Base-by-base conservation (phyloP, 805 yeast genomes). In the Barnettozyma sucrosica region DNA sequence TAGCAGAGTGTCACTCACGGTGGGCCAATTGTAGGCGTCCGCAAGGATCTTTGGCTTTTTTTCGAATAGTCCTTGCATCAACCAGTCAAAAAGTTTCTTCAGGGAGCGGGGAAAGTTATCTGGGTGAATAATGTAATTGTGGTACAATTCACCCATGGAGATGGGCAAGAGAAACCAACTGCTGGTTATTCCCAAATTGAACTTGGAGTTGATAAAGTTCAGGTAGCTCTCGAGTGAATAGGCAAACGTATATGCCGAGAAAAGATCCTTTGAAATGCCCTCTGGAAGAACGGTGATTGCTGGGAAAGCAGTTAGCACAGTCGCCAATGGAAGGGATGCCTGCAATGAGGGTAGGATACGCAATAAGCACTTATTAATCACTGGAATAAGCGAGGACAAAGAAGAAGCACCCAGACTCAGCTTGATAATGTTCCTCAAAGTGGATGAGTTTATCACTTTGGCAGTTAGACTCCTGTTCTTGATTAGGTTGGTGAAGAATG, bases 141-240 rank as follows among this genome's bases (percentile, higher is more conserved):
- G 51, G 16, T 52, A 47, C 1, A 57, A 26, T 43, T 56, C 57
- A 42, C 52, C 45, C 6, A 49, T 36, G 3, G 52, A 50, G 0
- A 57, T 6, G 9, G 63, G 59, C 10, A 48, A 11, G 8, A 57
- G 42, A 5, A 50, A 42, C 58, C 57, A 54, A 11, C 51, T 48
- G 2, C 45, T 42, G 2, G 32, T 10, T 18, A 44, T n/a, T 9
- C 42, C 20, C 18, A 26, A 6, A 0, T 43, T 46, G 2, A 30
- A 30, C 2, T 16, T 24, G 19, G 36, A 16, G 7, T 44, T 19
- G 13, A 47, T 9, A 28, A 41, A 48, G 7, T 41, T 43, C 5
- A 50, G 14, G 2, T 32, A 36, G 19, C 50, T 44, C 24, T 55
- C 56, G 6, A 52, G 7, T 6, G 50, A 51, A 20, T 49, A 52